These are phyloP conservation scores for Rhododendron mucronatum DNA, from an alignment of 148 eudicot species.

Conservation along the genomic window DNA sequence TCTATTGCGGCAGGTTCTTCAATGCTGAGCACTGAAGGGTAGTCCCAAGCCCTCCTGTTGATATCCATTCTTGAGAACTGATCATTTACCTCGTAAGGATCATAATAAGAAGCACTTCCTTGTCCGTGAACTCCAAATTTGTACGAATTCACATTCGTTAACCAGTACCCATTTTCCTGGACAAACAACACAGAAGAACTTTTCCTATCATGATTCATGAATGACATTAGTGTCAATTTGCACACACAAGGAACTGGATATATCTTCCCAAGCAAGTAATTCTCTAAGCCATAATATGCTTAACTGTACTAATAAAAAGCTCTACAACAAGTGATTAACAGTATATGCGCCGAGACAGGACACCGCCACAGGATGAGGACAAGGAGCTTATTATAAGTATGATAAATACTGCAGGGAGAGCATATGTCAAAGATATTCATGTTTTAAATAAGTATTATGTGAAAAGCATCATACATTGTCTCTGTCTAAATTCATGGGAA, in stretches of 20 bases:
- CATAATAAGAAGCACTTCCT: conserved; percentile 53
- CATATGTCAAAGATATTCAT: neutral
- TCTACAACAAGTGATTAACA: neutral
- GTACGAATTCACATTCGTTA: conserved; percentile 57
- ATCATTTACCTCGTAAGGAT: conserved; percentile 34
- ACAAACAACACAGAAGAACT: conserved; percentile 12
- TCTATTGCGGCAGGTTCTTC: conserved; percentile 42
- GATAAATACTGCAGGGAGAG: neutral
- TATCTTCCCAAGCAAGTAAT: neutral
- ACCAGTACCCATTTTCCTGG: conserved; percentile 64
- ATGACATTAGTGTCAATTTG: neutral
- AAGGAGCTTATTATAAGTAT: neutral
- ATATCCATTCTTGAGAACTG: conserved; percentile 45
- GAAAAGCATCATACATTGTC: neutral
- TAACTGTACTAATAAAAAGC: neutral
- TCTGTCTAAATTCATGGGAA: neutral
- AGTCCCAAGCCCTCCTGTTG: conserved; percentile 59
- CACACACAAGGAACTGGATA: neutral
- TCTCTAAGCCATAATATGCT: neutral
- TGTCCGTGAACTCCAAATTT: conserved; percentile 42
- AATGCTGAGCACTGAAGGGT: conserved; percentile 41
- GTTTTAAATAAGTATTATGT: neutral
- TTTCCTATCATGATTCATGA: neutral
- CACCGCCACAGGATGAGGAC: neutral
- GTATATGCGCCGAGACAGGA: neutral